phyloP scores from a whole-genome alignment of 2,329 filamentous ascomycete genomes.

The Sporothrix curviconia region DNA sequence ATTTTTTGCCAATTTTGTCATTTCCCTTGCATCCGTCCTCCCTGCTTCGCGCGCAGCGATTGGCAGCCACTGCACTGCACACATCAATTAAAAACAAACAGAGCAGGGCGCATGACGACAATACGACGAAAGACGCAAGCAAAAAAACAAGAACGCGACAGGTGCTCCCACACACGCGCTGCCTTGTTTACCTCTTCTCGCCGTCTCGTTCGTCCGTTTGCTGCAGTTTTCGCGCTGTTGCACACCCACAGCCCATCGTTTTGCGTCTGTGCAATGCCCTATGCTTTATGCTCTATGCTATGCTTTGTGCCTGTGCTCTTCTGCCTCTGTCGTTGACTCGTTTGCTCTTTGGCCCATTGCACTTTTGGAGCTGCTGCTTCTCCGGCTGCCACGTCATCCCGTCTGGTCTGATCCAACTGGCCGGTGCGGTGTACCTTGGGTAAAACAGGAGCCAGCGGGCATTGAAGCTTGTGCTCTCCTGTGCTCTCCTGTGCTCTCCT shows the following conservation, averaged over 20 bases:
- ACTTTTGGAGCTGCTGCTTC: not conserved
- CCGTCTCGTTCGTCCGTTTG: not conserved
- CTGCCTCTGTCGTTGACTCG: not conserved
- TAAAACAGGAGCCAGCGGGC: no score
- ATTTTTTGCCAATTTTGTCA: not conserved
- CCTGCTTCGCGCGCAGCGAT: not conserved
- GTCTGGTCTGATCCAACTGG: not conserved
- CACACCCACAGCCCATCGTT: not conserved
- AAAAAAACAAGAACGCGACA: not conserved
- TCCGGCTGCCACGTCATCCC: conserved; percentile 9
- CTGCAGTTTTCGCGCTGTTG: not conserved
- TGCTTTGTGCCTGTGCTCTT: not conserved
- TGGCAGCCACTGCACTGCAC: not conserved
- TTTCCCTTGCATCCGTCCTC: not conserved
- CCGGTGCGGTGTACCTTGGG: not conserved
- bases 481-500: no score
- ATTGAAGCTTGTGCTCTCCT: no score
- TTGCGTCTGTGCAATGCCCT: not conserved
- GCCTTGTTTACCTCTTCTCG: conserved; percentile 8
- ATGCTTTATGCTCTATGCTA: not conserved
- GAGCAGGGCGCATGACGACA: not conserved
- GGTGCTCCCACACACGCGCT: not conserved
- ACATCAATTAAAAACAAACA: not conserved
- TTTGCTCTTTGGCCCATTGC: not conserved
- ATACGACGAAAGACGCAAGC: not conserved